These are phyloP conservation scores for Kodamaea ohmeri DNA, from an alignment of 1,139 yeast genomes.

Conservation along the genomic window DNA sequence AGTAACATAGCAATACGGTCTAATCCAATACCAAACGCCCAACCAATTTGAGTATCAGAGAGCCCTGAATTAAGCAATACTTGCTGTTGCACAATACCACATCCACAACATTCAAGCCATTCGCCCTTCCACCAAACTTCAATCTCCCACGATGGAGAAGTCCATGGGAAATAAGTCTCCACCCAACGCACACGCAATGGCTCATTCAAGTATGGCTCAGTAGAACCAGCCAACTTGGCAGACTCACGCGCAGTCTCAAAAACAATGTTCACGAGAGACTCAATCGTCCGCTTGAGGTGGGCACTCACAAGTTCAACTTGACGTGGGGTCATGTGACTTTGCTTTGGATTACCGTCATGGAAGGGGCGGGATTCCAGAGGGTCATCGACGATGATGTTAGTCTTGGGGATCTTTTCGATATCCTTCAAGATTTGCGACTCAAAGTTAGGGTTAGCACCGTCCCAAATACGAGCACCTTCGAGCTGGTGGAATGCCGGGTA, in stretches of 20 bases:
- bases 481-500: slow-evolving; percentile 97
- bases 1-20: slow-evolving; percentile 95
- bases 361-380: slow-evolving; percentile 39
- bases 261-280: slow-evolving; percentile 76
- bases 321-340: slow-evolving; percentile 63
- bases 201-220: slow-evolving; percentile 60
- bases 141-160: slow-evolving; percentile 97
- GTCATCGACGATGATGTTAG: slow-evolving; percentile 76
- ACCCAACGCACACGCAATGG: slow-evolving; percentile 93
- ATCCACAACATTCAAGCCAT: slow-evolving; percentile 97
- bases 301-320: slow-evolving; percentile 69
- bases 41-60: slow-evolving; percentile 62
- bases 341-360: slow-evolving; percentile 73
- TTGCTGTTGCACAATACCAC: slow-evolving; percentile 83
- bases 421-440: slow-evolving; percentile 49
- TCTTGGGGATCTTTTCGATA: slow-evolving; percentile 62
- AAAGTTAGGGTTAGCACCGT: slow-evolving; percentile 42
- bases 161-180: slow-evolving; percentile 97
- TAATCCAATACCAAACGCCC: slow-evolving; percentile 98
- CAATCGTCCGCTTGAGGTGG: slow-evolving; percentile 84
- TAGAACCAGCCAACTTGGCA: slow-evolving; percentile 64
- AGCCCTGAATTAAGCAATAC: slow-evolving; percentile 75
- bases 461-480: slow-evolving; percentile 95
- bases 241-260: slow-evolving; percentile 72
- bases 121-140: slow-evolving; percentile 99